Base-by-base conservation (phyloP, 1,284 basidiomycete species). In the Cystobasidium pallidum region DNA sequence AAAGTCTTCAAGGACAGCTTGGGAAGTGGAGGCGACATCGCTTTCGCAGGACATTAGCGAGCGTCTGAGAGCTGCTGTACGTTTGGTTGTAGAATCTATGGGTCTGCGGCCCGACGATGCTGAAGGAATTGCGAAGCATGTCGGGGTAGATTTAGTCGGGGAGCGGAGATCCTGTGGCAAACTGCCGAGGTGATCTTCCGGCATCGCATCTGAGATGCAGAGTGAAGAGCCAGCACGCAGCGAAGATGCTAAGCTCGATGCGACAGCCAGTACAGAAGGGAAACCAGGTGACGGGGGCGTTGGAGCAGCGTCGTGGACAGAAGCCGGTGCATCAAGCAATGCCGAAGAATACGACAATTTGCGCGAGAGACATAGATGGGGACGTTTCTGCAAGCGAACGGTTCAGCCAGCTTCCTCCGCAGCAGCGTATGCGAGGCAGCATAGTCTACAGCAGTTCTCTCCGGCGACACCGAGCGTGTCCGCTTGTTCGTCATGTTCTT, bases 351-450 rank as follows among this genome's bases (percentile, higher is more conserved):
- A 51, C 26, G 62, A 64, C 26, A 64, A 64, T 41, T 62, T 71
- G 36, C 68, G 59, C 19, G 47, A 59, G 21, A 71, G 61, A 32
- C 26, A 45, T 36, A 64, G 59, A 32, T 71, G 68, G 19, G 59
- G 68, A 1, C 68, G 45, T 57, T 71, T 71, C 55, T 61, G 65
- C 63, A 34, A 32, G n/a, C n/a, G n/a, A n/a, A n/a, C n/a, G n/a
- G n/a, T n/a, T n/a, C n/a, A 30, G 36, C 28, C 32, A 13, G 58
- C 21, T 6, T 39, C 36, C 6, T 6, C 36, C 13, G 7, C 13
- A 7, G 13, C 36, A 39, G 36, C 36, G 36, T 4, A 43, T 39
- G 7, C 10, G 21, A 4, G 58, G 3, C 39, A 39, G 32, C 8
- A 34, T 6, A 8, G 26, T 26, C 30, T 32, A 64, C 62, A n/a